Evolutionary conservation across 768 basidiomycete genomes (phyloP).

Genomic region (Mycena rebaudengoi): DNA sequence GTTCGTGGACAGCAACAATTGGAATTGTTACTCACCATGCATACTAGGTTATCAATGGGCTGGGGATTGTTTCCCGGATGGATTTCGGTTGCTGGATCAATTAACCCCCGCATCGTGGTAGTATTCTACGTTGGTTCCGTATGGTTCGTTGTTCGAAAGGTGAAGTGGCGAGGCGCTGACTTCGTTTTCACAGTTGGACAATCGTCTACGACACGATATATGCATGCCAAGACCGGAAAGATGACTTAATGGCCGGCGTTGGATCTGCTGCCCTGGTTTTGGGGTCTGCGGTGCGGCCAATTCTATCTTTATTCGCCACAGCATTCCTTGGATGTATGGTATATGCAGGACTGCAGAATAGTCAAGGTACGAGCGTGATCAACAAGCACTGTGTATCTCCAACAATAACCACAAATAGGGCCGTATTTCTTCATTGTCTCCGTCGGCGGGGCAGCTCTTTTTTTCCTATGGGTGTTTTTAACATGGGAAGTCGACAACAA

Average conservation of each 20-base stretch:
- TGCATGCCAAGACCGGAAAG: not conserved
- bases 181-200: not conserved
- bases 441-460: not conserved
- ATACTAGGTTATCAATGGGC: not conserved
- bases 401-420: not conserved
- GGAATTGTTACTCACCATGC: not conserved
- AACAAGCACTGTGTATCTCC: not conserved
- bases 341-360: not conserved
- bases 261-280: not conserved
- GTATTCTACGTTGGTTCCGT: not conserved
- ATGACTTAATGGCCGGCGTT: not conserved
- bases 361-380: no score
- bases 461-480: not conserved
- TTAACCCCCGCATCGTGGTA: not conserved
- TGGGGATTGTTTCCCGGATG: not conserved
- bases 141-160: no score
- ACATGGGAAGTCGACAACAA: not conserved
- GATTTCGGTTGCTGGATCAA: not conserved
- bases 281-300: not conserved
- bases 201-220: slow-evolving; percentile 7
- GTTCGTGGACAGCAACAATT: slow-evolving; percentile 13
- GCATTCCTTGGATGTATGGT: not conserved
- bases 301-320: not conserved
- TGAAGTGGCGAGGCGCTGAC: no score
- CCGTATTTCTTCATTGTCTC: not conserved